A percentile compares a stretch with the other conserved stretches of the same genome.
These are phyloP conservation scores for Speleostelium caveatum DNA, from an alignment of 78 protist species.

Conservation along the genomic window DNA sequence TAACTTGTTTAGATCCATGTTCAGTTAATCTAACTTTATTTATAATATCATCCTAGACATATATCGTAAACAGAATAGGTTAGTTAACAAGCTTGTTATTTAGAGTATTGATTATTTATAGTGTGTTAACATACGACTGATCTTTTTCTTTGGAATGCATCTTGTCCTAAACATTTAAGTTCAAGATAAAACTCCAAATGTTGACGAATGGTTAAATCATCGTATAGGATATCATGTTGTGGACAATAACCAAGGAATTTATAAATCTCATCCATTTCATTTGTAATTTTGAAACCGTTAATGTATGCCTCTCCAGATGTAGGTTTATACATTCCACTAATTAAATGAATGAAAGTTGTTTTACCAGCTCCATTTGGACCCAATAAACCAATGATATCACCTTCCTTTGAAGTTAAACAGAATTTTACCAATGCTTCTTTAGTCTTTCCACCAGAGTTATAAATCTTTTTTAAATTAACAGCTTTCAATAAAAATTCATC, in stretches of 20 bases:
- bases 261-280: constrained; percentile 27
- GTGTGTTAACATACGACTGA: too few species aligned
- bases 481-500: constrained; percentile 6
- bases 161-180: neutral
- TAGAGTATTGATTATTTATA: too few species aligned
- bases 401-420: constrained; percentile 20
- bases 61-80: too few species aligned
- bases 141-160: neutral
- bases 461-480: constrained; percentile 26
- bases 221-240: constrained; percentile 90
- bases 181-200: constrained; percentile 2
- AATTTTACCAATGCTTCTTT: constrained; percentile 21
- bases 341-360: constrained; percentile 15
- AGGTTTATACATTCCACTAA: constrained; percentile 24
- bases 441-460: constrained; percentile 8
- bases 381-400: constrained; percentile 20
- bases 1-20: neutral
- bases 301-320: constrained; percentile 42
- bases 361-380: constrained; percentile 51
- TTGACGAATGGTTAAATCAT: constrained; percentile 75
- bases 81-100: too few species aligned
- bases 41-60: neutral
- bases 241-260: constrained; percentile 79
- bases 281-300: constrained; percentile 16
- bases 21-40: neutral